Percentiles rank a stretch among this genome's conserved stretches.
Conservation (phyloP, 768 basidiomycete species). For the Chlorophyllum brunneum region DNA sequence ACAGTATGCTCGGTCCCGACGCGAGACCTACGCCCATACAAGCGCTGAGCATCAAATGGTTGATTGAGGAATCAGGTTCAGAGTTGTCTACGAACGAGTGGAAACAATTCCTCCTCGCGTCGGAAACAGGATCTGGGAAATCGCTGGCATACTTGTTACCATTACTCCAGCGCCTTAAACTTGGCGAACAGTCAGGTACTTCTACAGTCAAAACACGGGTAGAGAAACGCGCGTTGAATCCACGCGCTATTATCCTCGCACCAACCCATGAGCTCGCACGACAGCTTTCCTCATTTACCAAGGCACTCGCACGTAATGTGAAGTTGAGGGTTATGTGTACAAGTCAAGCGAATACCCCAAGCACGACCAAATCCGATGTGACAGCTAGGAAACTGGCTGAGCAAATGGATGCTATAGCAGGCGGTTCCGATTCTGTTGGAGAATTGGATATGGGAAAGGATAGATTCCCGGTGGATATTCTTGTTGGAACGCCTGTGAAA, state of each 20-base stretch:
- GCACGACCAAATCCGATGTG: conserved; percentile 22
- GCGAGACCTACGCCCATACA: conserved; percentile 78
- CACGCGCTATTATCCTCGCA: conserved; percentile 77
- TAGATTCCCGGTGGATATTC: conserved; percentile 42
- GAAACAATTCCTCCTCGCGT: conserved; percentile 67
- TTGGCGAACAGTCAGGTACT: conserved; percentile 37
- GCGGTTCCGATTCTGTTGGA: conserved; percentile 5
- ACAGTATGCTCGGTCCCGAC: conserved; percentile 51
- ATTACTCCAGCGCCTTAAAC: conserved; percentile 74
- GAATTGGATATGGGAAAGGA: conserved; percentile 16
- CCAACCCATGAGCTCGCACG: conserved; percentile 89
- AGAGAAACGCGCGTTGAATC: conserved; percentile 36
- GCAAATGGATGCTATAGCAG: conserved; percentile 23
- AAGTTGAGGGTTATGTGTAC: conserved; percentile 76
- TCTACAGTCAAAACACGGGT: not conserved
- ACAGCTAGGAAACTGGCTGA: conserved; percentile 50
- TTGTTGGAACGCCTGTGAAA: conserved; percentile 68
- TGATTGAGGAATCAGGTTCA: conserved; percentile 34
- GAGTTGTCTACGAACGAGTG: conserved; percentile 23
- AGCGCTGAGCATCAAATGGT: conserved; percentile 62
- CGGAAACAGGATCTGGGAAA: conserved; percentile 91
- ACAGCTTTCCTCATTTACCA: conserved; percentile 73
- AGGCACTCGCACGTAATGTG: conserved; percentile 65
- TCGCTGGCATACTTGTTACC: conserved; percentile 89
- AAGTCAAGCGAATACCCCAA: conserved; percentile 53